phyloP scores from a whole-genome alignment of 495 filamentous ascomycete species.

The Neurospora pannonica region DNA sequence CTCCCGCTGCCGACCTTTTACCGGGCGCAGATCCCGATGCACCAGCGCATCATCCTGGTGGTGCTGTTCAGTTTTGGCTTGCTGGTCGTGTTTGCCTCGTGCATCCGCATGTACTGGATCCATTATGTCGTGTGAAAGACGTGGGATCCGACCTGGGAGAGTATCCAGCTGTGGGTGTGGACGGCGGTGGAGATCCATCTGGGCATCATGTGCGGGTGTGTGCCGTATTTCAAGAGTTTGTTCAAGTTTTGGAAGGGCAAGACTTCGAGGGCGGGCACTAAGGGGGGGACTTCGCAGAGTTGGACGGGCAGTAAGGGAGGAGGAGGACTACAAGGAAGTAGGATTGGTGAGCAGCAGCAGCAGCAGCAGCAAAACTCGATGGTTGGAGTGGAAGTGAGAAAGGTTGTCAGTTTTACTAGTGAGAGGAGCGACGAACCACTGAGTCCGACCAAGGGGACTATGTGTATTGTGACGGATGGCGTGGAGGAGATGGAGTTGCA shows the following conservation, averaged over 20 bases:
- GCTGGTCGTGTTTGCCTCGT: constrained; percentile 15
- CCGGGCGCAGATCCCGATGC: constrained; percentile 13
- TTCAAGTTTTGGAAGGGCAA: constrained; percentile 12
- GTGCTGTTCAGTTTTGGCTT: constrained; percentile 17
- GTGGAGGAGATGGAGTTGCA: not conserved
- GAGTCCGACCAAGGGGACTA: not conserved
- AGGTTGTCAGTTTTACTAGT: not conserved
- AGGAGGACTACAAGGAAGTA: not conserved
- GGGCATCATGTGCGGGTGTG: constrained; percentile 30
- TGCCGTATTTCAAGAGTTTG: constrained; percentile 29
- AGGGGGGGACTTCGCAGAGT: not conserved
- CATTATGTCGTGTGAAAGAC: constrained; percentile 17
- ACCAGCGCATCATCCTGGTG: constrained; percentile 16
- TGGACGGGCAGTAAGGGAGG: not conserved
- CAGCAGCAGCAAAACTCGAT: not conserved
- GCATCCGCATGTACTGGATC: constrained; percentile 19
- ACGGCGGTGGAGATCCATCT: constrained; percentile 34
- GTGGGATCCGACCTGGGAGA: constrained; percentile 29
- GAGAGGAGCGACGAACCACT: not conserved
- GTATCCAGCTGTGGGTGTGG: constrained; percentile 31
- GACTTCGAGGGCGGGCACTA: too few relatives aligned
- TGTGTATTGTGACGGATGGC: not conserved
- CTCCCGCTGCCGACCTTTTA: constrained; percentile 32
- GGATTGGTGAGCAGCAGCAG: not conserved
- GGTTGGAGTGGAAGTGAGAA: not conserved